Conservation (phyloP, 495 filamentous ascomycete genomes). For the Podospora australis region DNA sequence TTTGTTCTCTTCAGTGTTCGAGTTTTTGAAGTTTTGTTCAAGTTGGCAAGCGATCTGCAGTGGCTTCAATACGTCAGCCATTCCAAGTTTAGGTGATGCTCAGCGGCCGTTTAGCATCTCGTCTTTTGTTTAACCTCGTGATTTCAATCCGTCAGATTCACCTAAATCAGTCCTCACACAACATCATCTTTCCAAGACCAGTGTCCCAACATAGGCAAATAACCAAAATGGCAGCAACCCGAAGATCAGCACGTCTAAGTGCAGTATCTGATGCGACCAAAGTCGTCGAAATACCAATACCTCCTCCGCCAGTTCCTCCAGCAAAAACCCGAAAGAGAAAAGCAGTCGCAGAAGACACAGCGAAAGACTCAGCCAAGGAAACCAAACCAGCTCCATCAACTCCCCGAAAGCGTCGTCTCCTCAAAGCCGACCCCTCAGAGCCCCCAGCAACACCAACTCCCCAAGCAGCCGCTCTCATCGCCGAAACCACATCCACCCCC, state of each 20-base stretch:
- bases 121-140: no score
- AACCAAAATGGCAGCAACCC: constrained; percentile 47
- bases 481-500: constrained; percentile 10
- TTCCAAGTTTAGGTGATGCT: no score
- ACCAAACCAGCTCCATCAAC: constrained; percentile 25
- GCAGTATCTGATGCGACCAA: constrained; percentile 28
- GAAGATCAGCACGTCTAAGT: constrained; percentile 54
- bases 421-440: constrained; percentile 7
- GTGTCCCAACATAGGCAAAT: no score
- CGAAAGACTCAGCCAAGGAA: constrained; percentile 1
- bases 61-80: no score
- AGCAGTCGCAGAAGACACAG: constrained; percentile 10
- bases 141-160: no score
- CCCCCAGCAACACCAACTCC: constrained; percentile 37
- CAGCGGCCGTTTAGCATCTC: no score
- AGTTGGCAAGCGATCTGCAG: no score
- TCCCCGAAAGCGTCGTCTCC: constrained; percentile 27
- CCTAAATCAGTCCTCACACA: no score
- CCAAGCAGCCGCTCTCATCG: constrained; percentile 27
- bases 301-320: constrained; percentile 14
- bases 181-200: no score
- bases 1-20: no score
- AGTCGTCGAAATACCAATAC: constrained; percentile 3
- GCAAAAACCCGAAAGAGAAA: constrained; percentile 33
- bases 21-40: no score